phyloP scores from a whole-genome alignment of 2,329 filamentous ascomycete genomes.

The Botrytis elliptica region DNA sequence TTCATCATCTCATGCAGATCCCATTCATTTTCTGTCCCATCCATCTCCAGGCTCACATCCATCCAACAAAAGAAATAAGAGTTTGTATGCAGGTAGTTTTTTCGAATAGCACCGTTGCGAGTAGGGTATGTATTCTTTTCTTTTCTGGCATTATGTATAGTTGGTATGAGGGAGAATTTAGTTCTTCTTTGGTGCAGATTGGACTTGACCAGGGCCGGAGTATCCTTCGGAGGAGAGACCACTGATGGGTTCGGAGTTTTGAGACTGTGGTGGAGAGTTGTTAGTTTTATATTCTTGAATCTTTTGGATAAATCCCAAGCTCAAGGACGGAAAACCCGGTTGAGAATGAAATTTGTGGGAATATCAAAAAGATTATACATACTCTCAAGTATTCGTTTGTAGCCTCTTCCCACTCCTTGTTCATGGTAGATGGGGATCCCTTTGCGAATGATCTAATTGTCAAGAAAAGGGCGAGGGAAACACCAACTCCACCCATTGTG shows the following conservation, averaged over 20 bases:
- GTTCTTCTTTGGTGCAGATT: conserved; percentile 45
- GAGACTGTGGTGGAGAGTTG: conserved; percentile 53
- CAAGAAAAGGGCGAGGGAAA: conserved; percentile 70
- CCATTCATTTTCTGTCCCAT: background rate
- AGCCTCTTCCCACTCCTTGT: conserved; percentile 94
- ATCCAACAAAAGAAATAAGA: conserved; percentile 13
- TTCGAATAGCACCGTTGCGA: conserved; percentile 9
- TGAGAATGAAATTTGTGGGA: background rate
- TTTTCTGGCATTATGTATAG: conserved; percentile 15
- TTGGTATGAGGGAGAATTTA: conserved; percentile 23
- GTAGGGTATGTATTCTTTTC: conserved; percentile 5
- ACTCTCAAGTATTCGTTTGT: conserved; percentile 94
- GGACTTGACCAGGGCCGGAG: conserved; percentile 73
- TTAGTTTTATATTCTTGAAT: conserved; percentile 19
- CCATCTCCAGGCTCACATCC: conserved; percentile 3
- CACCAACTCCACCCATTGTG: conserved; percentile 64
- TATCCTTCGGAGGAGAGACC: conserved; percentile 80
- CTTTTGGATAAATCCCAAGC: background rate
- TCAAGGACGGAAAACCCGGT: background rate
- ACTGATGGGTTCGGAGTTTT: conserved; percentile 83
- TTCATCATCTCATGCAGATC: background rate
- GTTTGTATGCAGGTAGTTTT: conserved; percentile 7
- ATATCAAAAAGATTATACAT: conserved; percentile 40
- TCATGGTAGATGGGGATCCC: conserved; percentile 81
- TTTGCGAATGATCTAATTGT: conserved; percentile 69